phyloP scores from a whole-genome alignment of 2,329 filamentous ascomycete species.

The Ophiostoma sp. region DNA sequence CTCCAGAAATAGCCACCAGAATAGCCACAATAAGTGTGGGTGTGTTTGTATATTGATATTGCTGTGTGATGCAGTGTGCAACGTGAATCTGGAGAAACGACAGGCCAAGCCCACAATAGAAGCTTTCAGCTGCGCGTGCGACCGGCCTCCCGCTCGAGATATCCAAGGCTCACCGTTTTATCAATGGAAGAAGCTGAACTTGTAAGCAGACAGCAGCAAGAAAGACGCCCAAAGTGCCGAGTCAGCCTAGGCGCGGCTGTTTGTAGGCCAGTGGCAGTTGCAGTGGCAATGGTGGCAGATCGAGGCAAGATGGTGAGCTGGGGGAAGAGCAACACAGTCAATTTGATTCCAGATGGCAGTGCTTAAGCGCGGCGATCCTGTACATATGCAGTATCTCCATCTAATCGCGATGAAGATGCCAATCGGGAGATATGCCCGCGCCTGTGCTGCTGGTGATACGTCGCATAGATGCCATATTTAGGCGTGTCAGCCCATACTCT shows the following conservation, averaged over 20 bases:
- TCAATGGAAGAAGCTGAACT: no score
- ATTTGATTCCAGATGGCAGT: background rate
- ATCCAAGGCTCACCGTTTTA: no score
- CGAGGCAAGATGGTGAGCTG: background rate
- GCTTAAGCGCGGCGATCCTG: background rate
- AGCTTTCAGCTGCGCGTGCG: no score
- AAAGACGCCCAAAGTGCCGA: background rate
- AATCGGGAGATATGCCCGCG: background rate
- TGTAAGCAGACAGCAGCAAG: no score
- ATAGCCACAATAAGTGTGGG: background rate
- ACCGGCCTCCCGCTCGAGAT: no score
- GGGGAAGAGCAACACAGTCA: background rate
- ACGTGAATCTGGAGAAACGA: background rate
- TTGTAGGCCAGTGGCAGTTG: background rate
- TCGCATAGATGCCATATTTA: background rate
- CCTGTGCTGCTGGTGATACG: background rate
- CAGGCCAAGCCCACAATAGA: background rate
- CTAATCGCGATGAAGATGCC: no score
- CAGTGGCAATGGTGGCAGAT: background rate
- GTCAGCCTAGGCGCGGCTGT: slow-evolving; percentile 1
- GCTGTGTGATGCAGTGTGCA: background rate
- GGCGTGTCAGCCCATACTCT: no score
- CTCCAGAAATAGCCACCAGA: background rate
- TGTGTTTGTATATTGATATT: background rate
- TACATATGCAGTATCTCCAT: background rate